phyloP scores from a whole-genome alignment of 352 stramenopile genomes.

The Thalassiosira exigua region DNA sequence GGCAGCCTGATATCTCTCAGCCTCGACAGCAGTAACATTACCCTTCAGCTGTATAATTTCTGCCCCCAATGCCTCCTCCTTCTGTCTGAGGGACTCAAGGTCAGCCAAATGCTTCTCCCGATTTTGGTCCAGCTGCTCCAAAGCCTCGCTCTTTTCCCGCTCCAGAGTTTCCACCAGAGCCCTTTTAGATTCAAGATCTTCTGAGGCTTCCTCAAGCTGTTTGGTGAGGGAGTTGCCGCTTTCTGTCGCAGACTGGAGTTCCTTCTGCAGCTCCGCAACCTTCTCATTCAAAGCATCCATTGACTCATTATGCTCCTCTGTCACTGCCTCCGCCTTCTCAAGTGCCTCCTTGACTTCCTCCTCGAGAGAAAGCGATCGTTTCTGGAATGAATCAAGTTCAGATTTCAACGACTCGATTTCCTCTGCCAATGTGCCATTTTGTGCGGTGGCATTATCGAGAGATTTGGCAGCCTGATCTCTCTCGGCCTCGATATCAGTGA shows the following conservation, averaged over 20 bases:
- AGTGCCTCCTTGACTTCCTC: not conserved
- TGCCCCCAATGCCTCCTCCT: slow-evolving; percentile 25
- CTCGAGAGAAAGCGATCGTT: too few relatives aligned
- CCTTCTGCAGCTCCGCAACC: not conserved
- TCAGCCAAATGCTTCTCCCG: slow-evolving; percentile 13
- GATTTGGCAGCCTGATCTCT: not conserved
- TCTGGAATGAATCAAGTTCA: slow-evolving; percentile 4
- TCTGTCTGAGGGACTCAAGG: slow-evolving; percentile 29
- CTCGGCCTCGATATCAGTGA: too few relatives aligned
- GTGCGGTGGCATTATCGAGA: not conserved
- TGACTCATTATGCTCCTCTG: not conserved
- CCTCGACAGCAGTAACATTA: too few relatives aligned
- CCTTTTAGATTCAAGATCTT: slow-evolving; percentile 16
- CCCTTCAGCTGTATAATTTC: not conserved
- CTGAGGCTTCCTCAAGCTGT: slow-evolving; percentile 24
- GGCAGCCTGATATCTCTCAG: too few relatives aligned
- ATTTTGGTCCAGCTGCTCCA: slow-evolving; percentile 15
- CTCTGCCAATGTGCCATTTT: not conserved
- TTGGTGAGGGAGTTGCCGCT: too few relatives aligned
- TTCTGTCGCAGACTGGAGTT: not conserved
- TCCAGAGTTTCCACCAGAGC: slow-evolving; percentile 22
- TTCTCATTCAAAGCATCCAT: not conserved
- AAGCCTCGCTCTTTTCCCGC: slow-evolving; percentile 22
- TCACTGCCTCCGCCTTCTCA: not conserved
- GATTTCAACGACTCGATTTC: slow-evolving; percentile 19